Evolutionary conservation across 768 basidiomycete genomes (phyloP).

Genomic region (Trametes sanguinea): DNA sequence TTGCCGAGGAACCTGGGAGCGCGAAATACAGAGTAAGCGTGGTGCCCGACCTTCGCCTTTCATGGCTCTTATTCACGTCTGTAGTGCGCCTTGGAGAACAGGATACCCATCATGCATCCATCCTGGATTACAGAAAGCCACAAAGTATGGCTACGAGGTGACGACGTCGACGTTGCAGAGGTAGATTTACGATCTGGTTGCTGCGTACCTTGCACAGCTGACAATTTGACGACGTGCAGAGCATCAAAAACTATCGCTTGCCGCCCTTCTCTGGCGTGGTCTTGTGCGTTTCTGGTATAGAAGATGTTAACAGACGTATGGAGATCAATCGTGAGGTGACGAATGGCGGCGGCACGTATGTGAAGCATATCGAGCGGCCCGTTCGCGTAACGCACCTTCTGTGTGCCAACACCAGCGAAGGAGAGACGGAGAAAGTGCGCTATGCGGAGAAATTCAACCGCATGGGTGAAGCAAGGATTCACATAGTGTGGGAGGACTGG

Average conservation of each 20-base stretch:
- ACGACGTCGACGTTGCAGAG: constrained; percentile 69
- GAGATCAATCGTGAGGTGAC: constrained; percentile 65
- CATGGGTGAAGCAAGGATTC: constrained; percentile 69
- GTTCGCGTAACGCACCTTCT: constrained; percentile 84
- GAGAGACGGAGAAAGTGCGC: constrained; percentile 66
- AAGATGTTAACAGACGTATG: constrained; percentile 58
- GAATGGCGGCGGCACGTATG: constrained; percentile 64
- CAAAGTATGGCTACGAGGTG: constrained; percentile 74
- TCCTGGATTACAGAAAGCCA: constrained; percentile 79
- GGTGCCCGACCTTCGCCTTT: too few species aligned
- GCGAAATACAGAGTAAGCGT: constrained; percentile 73
- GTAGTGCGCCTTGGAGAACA: constrained; percentile 80
- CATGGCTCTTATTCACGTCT: not conserved
- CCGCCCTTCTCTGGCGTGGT: constrained; percentile 71
- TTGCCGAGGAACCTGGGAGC: constrained; percentile 79
- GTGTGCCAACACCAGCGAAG: constrained; percentile 63
- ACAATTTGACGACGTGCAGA: constrained; percentile 42
- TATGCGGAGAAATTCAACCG: constrained; percentile 77
- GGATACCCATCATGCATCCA: constrained; percentile 76
- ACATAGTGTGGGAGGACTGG: constrained; percentile 94
- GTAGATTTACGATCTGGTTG: constrained; percentile 54
- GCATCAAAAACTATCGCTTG: constrained; percentile 59
- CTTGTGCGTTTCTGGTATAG: constrained; percentile 76
- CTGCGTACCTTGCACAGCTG: not conserved
- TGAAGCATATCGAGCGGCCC: constrained; percentile 76